phyloP scores from a whole-genome alignment of 129 eudicot species.

The Artemisia annua region DNA sequence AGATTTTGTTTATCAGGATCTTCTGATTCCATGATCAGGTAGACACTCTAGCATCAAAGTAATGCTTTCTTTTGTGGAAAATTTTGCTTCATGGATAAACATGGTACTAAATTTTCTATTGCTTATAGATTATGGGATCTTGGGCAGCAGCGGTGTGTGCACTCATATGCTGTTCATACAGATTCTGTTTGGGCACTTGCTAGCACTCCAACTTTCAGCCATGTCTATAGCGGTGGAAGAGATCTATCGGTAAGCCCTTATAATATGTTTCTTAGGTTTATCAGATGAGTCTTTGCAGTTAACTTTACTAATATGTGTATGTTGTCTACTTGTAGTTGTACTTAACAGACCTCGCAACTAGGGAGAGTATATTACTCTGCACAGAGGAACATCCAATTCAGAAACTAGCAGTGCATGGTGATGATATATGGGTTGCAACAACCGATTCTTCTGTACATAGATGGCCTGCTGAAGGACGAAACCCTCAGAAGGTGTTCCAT shows the following conservation, averaged over 20 bases:
- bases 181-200: conserved; percentile 99
- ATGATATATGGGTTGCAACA: conserved; percentile 88
- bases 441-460: conserved; percentile 88
- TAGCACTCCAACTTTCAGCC: conserved; percentile 84
- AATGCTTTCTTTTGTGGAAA: neutral
- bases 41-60: conserved; percentile 3
- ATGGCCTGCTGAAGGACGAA: conserved; percentile 91
- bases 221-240: conserved; percentile 98
- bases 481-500: conserved; percentile 82
- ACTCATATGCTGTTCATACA: conserved; percentile 97
- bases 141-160: conserved; percentile 97
- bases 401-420: conserved; percentile 82
- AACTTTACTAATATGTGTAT: conserved; percentile 15
- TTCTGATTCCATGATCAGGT: conserved; percentile 99
- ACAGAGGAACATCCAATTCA: conserved; percentile 83
- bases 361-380: conserved; percentile 94
- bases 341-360: conserved; percentile 83
- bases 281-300: neutral
- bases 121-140: conserved; percentile 87
- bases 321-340: conserved; percentile 63
- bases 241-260: conserved; percentile 79
- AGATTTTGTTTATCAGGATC: conserved; percentile 96
- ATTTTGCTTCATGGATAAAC: neutral
- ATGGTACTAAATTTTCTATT: conserved; percentile 15
- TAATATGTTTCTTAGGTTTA: conserved; percentile 2